phyloP scores from a whole-genome alignment of 768 basidiomycete genomes.

The Strobilomyces dryophilus region DNA sequence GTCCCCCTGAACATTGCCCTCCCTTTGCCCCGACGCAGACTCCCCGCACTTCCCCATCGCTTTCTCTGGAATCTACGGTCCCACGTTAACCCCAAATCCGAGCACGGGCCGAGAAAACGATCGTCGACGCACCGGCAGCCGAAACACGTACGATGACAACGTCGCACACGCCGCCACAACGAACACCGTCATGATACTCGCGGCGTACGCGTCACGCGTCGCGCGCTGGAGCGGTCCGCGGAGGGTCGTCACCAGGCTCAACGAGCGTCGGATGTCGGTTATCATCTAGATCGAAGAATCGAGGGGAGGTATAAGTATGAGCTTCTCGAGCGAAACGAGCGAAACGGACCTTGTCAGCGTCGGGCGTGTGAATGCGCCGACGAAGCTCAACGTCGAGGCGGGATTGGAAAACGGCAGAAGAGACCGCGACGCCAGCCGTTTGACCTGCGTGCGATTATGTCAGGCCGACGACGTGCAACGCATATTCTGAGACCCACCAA shows the following conservation, averaged over 20 bases:
- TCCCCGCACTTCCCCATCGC: too few relatives aligned
- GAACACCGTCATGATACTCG: slow-evolving; percentile 17
- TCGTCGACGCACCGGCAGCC: slow-evolving; percentile 13
- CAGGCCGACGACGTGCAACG: background rate
- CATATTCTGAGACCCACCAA: slow-evolving; percentile 7
- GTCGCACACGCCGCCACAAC: slow-evolving; percentile 17
- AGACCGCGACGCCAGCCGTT: slow-evolving; percentile 18
- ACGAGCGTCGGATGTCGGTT: slow-evolving; percentile 14
- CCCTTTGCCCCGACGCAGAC: too few relatives aligned
- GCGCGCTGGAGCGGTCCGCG: background rate
- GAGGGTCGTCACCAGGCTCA: slow-evolving; percentile 11
- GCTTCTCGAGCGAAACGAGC: too few relatives aligned
- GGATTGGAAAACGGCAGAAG: background rate
- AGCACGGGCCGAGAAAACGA: too few relatives aligned
- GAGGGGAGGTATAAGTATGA: too few relatives aligned
- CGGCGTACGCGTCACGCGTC: slow-evolving; percentile 19
- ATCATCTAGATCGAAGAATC: slow-evolving; percentile 7
- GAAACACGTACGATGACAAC: slow-evolving; percentile 4
- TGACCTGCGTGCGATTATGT: slow-evolving; percentile 9
- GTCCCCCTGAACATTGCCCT: too few relatives aligned
- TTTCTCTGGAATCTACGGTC: too few relatives aligned
- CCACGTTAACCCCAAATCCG: too few relatives aligned
- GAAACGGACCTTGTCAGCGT: slow-evolving; percentile 4
- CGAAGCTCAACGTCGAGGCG: slow-evolving; percentile 3
- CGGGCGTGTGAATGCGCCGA: slow-evolving; percentile 9